Evolutionary conservation across 257 asterid genomes (phyloP).

Genomic region (Nicotiana otophora): DNA sequence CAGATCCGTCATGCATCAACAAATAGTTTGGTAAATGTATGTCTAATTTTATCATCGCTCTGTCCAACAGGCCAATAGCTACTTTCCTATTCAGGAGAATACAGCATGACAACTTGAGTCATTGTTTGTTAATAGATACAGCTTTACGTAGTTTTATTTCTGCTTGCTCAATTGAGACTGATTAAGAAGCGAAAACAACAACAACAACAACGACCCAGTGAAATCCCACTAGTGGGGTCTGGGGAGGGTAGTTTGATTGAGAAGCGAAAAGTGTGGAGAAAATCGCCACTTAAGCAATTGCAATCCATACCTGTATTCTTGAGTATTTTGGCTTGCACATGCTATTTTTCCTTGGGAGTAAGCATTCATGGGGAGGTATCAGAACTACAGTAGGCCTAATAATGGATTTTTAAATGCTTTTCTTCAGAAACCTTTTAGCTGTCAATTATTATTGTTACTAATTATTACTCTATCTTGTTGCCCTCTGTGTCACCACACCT

Average conservation of each 20-base stretch:
- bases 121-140: neutral
- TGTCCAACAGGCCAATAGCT: neutral
- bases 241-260: neutral
- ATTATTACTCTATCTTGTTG: neutral
- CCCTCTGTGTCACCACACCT: neutral
- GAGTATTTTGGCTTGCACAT: neutral
- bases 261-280: neutral
- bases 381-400: neutral
- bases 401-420: neutral
- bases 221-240: no score
- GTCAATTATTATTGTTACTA: neutral
- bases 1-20: neutral
- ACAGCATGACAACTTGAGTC: neutral
- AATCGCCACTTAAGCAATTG: neutral
- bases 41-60: neutral
- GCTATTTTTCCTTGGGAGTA: neutral
- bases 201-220: no score
- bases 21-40: neutral
- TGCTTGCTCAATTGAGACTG: neutral
- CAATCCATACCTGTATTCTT: neutral
- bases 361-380: slow-evolving; percentile 1
- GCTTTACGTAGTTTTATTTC: neutral
- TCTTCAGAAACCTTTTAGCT: neutral
- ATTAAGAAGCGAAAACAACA: neutral
- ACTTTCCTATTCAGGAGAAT: neutral